Base-by-base conservation (phyloP, 768 basidiomycete genomes). In the Naganishia vaughanmartiniae region DNA sequence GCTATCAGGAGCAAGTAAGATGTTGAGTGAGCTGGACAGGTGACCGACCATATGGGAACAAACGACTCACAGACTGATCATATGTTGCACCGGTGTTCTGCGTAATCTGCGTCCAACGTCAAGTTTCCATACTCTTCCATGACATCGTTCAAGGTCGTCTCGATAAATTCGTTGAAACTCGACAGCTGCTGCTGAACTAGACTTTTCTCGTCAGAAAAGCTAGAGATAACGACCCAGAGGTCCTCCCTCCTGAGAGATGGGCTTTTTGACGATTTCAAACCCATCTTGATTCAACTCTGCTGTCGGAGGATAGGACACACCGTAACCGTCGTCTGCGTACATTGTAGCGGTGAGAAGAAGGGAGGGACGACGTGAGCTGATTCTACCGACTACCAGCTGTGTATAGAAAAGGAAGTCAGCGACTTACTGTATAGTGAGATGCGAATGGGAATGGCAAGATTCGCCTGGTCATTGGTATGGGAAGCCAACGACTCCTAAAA, bases 131-230 rank as follows among this genome's bases (percentile, higher is more conserved):
- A 92, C 83, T 99, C 96, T 80, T 97, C 96, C 26, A 99, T 94
- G 30, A 99, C 86, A 80, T 98, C 96, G 82, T 98, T 95, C 93
- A 99, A 96, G 17, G 93, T 97, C 76, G 97, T 97, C 79, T 97
- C 93, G 39, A 99, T 92, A 77, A 98, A 99, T 83, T 98, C 95
- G 80, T 99, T 93, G 82, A 95, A 99, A 14, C 92, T 94, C 83
- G 95, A 93, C 66, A 98, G 87, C 80, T 99, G 96, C 80, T 99
- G 96, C 57, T 92, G 88, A 65, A 98, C 96, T 71, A 99, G 89
- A 83, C 95, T 94, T 81, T 95, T 96, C 81, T 93, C 91, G 73
- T 92, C 42, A 15, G 17, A 42, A 42, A 42, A 42, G 42, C 42
- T 42, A 2, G 42, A 42, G 42, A 42, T 42, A 15, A 42, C 42